phyloP scores from a whole-genome alignment of 2,329 filamentous ascomycete species.

The Cytospora mali region DNA sequence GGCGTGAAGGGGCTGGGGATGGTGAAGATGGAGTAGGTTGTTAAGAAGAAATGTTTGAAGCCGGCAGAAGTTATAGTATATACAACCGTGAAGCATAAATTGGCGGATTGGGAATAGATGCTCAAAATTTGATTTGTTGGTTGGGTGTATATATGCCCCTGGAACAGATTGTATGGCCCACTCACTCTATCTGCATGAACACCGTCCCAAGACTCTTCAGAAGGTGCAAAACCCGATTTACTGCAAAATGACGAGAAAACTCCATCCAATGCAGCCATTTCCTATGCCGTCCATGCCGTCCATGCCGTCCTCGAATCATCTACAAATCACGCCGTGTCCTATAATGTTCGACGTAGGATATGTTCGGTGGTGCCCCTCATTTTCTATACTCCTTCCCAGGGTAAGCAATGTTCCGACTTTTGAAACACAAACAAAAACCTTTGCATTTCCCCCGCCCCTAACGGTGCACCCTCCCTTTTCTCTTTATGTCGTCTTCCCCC shows the following conservation, averaged over 20 bases:
- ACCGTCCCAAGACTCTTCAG: background rate
- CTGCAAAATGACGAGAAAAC: slow-evolving; percentile 1
- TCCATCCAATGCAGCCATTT: slow-evolving; percentile 12
- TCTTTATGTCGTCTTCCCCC: background rate
- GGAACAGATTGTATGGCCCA: background rate
- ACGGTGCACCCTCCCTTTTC: no score
- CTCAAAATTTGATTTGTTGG: background rate
- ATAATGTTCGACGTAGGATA: background rate
- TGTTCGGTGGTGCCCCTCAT: no score
- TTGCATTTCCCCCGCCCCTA: background rate
- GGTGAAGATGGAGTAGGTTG: slow-evolving; percentile 41
- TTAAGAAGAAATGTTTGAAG: background rate
- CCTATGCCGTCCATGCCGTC: background rate
- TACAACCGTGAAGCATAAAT: background rate
- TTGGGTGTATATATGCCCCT: background rate
- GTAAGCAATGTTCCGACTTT: no score
- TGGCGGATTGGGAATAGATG: background rate
- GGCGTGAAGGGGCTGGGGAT: slow-evolving; percentile 41
- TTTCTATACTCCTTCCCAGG: no score
- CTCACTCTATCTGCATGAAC: background rate
- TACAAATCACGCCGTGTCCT: background rate
- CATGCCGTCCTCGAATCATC: background rate
- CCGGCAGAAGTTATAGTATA: background rate
- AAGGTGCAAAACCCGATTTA: background rate
- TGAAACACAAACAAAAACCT: no score